Percentiles rank a stretch among this genome's conserved stretches.
These are phyloP conservation scores for Ascochyta rabiei DNA, from an alignment of 2,329 filamentous ascomycete genomes.

Conservation along the genomic window DNA sequence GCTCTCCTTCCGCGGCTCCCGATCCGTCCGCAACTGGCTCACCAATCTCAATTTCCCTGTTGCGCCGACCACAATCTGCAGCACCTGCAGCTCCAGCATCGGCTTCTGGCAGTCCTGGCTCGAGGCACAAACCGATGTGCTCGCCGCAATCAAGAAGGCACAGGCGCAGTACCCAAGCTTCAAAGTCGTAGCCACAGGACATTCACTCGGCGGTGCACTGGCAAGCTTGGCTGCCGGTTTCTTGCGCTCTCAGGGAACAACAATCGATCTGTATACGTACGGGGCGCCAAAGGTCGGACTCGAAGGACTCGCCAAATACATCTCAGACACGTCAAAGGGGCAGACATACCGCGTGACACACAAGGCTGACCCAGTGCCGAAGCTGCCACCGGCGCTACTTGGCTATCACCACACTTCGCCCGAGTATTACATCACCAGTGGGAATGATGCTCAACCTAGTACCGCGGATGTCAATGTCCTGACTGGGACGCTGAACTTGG, in stretches of 20 bases:
- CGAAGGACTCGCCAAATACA: slow-evolving; percentile 58
- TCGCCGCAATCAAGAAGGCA: slow-evolving; percentile 55
- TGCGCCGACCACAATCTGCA: slow-evolving; percentile 50
- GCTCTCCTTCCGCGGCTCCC: slow-evolving; percentile 65
- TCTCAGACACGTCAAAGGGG: slow-evolving; percentile 60
- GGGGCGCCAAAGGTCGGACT: slow-evolving; percentile 72
- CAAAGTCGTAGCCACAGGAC: slow-evolving; percentile 65
- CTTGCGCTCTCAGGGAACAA: slow-evolving; percentile 57
- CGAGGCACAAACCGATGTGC: slow-evolving; percentile 56
- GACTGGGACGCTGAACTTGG: slow-evolving; percentile 27
- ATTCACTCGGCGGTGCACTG: slow-evolving; percentile 71
- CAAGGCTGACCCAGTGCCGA: slow-evolving; percentile 69
- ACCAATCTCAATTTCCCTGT: slow-evolving; percentile 58
- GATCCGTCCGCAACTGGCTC: slow-evolving; percentile 66
- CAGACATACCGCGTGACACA: slow-evolving; percentile 70
- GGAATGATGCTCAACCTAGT: slow-evolving; percentile 27
- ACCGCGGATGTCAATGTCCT: slow-evolving; percentile 29
- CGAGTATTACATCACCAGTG: slow-evolving; percentile 63
- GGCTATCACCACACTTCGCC: slow-evolving; percentile 71
- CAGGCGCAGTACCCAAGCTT: slow-evolving; percentile 57
- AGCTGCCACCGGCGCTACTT: slow-evolving; percentile 66
- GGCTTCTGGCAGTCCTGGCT: slow-evolving; percentile 67
- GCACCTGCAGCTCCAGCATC: slow-evolving; percentile 59
- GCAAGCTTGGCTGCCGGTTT: slow-evolving; percentile 65
- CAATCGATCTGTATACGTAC: slow-evolving; percentile 67